Base-by-base conservation (phyloP, 1,284 basidiomycete genomes). In the Sporisorium exsertum region DNA sequence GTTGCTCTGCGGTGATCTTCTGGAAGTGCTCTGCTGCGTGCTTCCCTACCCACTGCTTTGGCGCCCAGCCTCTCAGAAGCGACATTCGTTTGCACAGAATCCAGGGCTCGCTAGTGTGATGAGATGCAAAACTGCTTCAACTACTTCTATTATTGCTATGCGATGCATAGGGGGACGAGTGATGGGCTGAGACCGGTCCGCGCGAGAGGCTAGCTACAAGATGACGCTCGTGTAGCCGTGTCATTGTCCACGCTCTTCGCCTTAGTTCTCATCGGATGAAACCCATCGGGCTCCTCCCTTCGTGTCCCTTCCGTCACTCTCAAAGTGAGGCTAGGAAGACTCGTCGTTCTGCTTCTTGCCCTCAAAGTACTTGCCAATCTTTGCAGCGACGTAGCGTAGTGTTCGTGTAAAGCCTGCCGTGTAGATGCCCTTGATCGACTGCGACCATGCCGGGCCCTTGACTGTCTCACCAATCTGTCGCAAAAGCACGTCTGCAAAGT, bases 381-480 rank as follows among this genome's bases (percentile, higher is more conserved):
- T 85, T 18, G 82, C 81, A n/a, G 51, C 58, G 16, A 84, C 64
- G 49, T 85, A 85, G 33, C 71, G 71, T 22, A 77, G 32, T n/a
- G 80, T 81, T 22, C 79, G 66, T 2, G 67, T 72, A 8, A 85
- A 59, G 8, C 84, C 84, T 2, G 84, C 84, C 8, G 84, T 85
- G 54, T 82, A 84, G 37, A 85, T 57, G 10, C 84, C 84, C 56
- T 85, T 85, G 55, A 85, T 49, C 20, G 81, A 83, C 58, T 85
- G 84, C 0, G 64, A 66, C 72, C 77, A 77, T 16, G 83, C 81
- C 0, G 83, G 81, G 3, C 72, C 69, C 18, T 74, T 69, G 43
- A 85, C 84, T 4, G 77, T 85, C 22, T 72, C 27, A 0, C 62
- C 67, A 40, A 85, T 79, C 64, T 72, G 65, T 26, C 65, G 52